phyloP scores from a whole-genome alignment of 257 asterid species.

The Jacaranda copaia region DNA sequence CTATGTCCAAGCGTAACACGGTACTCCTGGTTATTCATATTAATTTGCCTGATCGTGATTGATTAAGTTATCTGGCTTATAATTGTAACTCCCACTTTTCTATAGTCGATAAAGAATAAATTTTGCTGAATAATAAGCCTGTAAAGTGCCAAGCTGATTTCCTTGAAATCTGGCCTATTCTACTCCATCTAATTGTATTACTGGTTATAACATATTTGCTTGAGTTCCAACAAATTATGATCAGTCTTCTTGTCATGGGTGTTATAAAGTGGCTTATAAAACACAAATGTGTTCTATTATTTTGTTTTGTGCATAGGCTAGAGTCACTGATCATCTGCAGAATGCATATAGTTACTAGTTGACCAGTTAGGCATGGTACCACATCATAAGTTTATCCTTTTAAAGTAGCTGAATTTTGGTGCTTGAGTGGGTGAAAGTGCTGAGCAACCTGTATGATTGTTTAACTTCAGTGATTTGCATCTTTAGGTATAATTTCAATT shows the following conservation, averaged over 20 bases:
- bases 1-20: conserved; percentile 99
- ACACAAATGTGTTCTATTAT: background rate
- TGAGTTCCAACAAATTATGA: conserved; percentile 12
- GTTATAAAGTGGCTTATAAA: background rate
- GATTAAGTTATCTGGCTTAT: conserved; percentile 9
- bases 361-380: conserved; percentile 9
- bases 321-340: conserved; percentile 14
- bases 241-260: conserved; percentile 2
- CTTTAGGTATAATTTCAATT: background rate
- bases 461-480: background rate
- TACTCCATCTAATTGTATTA: background rate
- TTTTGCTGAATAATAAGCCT: conserved; percentile 17
- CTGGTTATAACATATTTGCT: background rate
- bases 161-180: conserved; percentile 17
- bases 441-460: background rate
- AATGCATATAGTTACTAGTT: background rate
- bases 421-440: conserved; percentile 24
- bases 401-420: conserved; percentile 12
- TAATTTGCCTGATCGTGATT: conserved; percentile 25
- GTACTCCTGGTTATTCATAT: conserved; percentile 48
- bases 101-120: conserved; percentile 2
- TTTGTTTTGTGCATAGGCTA: background rate
- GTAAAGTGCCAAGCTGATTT: conserved; percentile 10
- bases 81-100: conserved; percentile 23
- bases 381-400: background rate